Evolutionary conservation across 2,329 filamentous ascomycete species (phyloP), one percentile per base, ranked within the genome.

Genomic region (Salinomyces thailandicus): DNA sequence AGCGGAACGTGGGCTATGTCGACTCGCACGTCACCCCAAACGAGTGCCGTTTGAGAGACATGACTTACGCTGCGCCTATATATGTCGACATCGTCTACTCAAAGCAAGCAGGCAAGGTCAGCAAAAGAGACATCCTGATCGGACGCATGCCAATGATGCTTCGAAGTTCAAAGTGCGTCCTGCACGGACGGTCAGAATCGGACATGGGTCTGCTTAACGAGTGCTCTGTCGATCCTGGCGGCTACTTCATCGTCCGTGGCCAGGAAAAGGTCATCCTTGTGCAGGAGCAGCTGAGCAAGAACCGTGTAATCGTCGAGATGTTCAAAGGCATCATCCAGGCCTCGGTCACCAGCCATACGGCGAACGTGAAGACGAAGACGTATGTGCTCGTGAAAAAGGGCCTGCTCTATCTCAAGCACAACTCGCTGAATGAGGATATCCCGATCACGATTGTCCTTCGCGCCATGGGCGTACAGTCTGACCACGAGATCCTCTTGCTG

Each of bases 251-350:
- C 53, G 86, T 96, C 48, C 85, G 89, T 52, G 91, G 91, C 31
- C 95, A 93, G 14, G 91, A 98, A 61, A 98, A 98, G 67, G 91
- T 98, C 50, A 98, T 98, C 55, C 68, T 98, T 29, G 93, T 98
- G 11, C 91, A 98, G 61, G 93, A 98, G 58, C 91, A 98, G 64
- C 68, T 98, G 57, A 98, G 91, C 72, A 98, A 98, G 73, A 98
- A 98, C 62, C 79, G 91, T 67, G 84, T 98, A 53, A 95, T 98
- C 58, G 89, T 98, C 12, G 93, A 98, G 62, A 80, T 85, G 37
- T 93, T 93, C 65, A 96, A 95, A 62, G 83, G 83, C 42, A 79
- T 93, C 46, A 89, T 96, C 38, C 85, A 89, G 49, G 91, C 93
- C 24, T 96, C 91, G 1, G 91, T 96, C 18, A 98, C 87, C 42